These are phyloP conservation scores for Boletus reticuloceps DNA, from an alignment of 768 basidiomycete genomes.

Conservation along the genomic window DNA sequence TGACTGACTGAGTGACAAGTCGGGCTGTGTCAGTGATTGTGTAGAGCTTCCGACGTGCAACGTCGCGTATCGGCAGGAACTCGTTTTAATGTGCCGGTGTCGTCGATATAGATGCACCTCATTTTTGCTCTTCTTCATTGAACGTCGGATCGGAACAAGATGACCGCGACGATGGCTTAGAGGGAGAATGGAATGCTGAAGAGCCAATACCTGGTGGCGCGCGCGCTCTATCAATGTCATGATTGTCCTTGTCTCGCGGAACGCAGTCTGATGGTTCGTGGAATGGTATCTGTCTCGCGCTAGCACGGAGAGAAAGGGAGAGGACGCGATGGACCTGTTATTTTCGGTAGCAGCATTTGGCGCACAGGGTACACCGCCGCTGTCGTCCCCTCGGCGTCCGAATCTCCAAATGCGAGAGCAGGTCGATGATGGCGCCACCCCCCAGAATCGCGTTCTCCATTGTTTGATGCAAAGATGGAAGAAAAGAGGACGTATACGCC, in stretches of 20 bases:
- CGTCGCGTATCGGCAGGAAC: neutral
- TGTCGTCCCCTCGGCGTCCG: neutral
- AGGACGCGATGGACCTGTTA: neutral
- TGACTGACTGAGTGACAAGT: neutral
- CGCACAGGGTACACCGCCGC: neutral
- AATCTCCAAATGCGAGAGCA: neutral
- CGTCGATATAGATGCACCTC: neutral
- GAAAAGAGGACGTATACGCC: too few relatives aligned
- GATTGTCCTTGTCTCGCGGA: conserved; percentile 1
- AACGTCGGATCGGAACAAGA: neutral
- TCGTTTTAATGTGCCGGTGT: neutral
- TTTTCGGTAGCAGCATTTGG: neutral
- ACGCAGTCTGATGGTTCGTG: conserved; percentile 8
- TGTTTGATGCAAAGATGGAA: neutral
- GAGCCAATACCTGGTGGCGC: neutral
- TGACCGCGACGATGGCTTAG: neutral
- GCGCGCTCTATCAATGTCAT: neutral
- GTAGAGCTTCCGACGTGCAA: neutral
- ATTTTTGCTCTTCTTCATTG: too few relatives aligned
- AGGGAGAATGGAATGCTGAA: neutral
- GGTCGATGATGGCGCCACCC: neutral
- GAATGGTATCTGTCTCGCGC: neutral
- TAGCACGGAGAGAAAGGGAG: neutral
- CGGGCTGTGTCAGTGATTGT: conserved; percentile 7
- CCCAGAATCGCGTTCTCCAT: neutral